A percentile compares a stretch with the other conserved stretches of the same genome.
Evolutionary conservation across 495 filamentous ascomycete species (phyloP).

Genomic region (Chlorociboria aeruginascens): DNA sequence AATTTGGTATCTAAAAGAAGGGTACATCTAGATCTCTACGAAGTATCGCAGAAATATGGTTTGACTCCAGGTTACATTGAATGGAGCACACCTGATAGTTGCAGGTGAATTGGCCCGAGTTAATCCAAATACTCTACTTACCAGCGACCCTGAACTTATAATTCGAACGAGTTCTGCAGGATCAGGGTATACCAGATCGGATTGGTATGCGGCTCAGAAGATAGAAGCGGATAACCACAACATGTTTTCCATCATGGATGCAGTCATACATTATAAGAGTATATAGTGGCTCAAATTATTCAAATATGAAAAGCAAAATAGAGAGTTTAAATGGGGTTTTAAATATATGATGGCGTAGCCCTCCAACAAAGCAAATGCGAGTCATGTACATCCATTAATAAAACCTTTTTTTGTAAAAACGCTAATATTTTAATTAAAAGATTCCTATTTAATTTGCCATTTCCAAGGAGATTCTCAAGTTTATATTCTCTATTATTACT

Average conservation of each 20-base stretch:
- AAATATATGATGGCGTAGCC: too few relatives aligned
- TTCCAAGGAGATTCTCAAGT: too few relatives aligned
- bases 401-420: too few relatives aligned
- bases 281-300: too few relatives aligned
- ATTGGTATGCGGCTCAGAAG: slow-evolving; percentile 21
- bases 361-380: too few relatives aligned
- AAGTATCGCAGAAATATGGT: background rate
- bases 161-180: slow-evolving; percentile 23
- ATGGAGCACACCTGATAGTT: too few relatives aligned
- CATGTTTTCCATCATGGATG: slow-evolving; percentile 24
- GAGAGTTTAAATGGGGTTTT: too few relatives aligned
- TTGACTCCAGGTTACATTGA: background rate
- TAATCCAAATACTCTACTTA: slow-evolving; percentile 29
- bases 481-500: too few relatives aligned
- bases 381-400: too few relatives aligned
- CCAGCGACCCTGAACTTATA: slow-evolving; percentile 24
- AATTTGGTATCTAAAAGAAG: background rate
- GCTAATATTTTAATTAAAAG: too few relatives aligned
- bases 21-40: background rate
- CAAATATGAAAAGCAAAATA: slow-evolving; percentile 23
- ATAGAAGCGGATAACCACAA: slow-evolving; percentile 25
- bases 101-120: slow-evolving; percentile 28
- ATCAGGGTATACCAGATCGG: slow-evolving; percentile 22
- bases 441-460: too few relatives aligned
- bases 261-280: slow-evolving; percentile 21